Evolutionary conservation across 2,329 filamentous ascomycete species (phyloP).

Genomic region (Calonectria pteridis): DNA sequence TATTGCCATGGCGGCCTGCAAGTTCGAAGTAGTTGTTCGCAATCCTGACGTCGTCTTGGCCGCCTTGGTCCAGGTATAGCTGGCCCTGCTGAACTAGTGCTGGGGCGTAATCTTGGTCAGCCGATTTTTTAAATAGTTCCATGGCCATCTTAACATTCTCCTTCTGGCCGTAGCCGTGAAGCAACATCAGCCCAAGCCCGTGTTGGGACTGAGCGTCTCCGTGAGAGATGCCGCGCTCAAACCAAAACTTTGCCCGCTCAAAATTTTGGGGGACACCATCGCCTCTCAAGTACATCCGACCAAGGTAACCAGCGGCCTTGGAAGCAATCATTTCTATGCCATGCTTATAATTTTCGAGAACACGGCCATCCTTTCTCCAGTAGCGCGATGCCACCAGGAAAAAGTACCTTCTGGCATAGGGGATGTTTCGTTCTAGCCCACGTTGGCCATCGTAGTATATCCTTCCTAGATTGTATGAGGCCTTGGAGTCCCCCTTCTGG

Average conservation of each 20-base stretch:
- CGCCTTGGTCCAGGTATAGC: slow-evolving; percentile 87
- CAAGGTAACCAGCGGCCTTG: slow-evolving; percentile 88
- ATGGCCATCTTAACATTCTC: slow-evolving; percentile 79
- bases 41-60: slow-evolving; percentile 75
- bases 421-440: slow-evolving; percentile 78
- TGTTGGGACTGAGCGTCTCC: slow-evolving; percentile 89
- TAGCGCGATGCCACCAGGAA: slow-evolving; percentile 82
- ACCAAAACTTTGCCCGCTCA: slow-evolving; percentile 83
- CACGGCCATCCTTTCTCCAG: slow-evolving; percentile 83
- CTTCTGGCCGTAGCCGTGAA: slow-evolving; percentile 80
- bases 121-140: slow-evolving; percentile 81
- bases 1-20: slow-evolving; percentile 83
- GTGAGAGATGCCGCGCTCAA: slow-evolving; percentile 80
- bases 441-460: slow-evolving; percentile 90
- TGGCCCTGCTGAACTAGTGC: slow-evolving; percentile 87
- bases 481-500: slow-evolving; percentile 88
- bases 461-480: slow-evolving; percentile 86
- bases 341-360: slow-evolving; percentile 76
- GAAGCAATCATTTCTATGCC: slow-evolving; percentile 82
- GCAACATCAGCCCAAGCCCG: slow-evolving; percentile 84
- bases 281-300: slow-evolving; percentile 89
- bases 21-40: slow-evolving; percentile 91
- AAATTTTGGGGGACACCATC: slow-evolving; percentile 87
- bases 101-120: slow-evolving; percentile 83
- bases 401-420: slow-evolving; percentile 84